A percentile compares a stretch with the other conserved stretches of the same genome.
These are phyloP conservation scores for Clarireedia paspali DNA, from an alignment of 2,329 filamentous ascomycete genomes.

Conservation along the genomic window DNA sequence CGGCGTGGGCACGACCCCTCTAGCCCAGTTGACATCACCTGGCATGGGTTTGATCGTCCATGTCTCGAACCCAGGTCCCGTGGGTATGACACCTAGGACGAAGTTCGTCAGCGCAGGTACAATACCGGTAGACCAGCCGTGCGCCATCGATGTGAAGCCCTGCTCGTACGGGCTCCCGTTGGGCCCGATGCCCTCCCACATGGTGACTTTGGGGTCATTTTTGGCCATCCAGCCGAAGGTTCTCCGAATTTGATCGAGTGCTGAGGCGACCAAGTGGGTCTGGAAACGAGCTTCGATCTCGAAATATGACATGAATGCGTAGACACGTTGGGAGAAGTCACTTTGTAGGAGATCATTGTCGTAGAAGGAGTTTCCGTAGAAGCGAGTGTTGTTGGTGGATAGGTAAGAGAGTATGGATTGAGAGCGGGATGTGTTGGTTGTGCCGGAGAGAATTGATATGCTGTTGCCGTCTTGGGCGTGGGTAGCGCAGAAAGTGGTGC, in stretches of 20 bases:
- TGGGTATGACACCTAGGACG: slow-evolving; percentile 40
- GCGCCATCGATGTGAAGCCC: slow-evolving; percentile 40
- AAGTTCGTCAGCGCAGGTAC: slow-evolving; percentile 39
- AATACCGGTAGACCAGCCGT: slow-evolving; percentile 45
- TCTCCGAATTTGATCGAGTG: slow-evolving; percentile 38
- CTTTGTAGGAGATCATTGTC: slow-evolving; percentile 35
- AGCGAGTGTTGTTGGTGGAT: slow-evolving; percentile 27
- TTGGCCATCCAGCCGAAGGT: slow-evolving; percentile 43
- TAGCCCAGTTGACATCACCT: slow-evolving; percentile 35
- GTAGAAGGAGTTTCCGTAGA: slow-evolving; percentile 46
- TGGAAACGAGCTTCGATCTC: slow-evolving; percentile 43
- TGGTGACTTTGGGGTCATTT: slow-evolving; percentile 39
- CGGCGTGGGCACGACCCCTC: slow-evolving; percentile 37
- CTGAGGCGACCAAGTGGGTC: slow-evolving; percentile 29
- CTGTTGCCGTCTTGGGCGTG: slow-evolving; percentile 46
- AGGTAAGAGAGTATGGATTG: slow-evolving; percentile 35
- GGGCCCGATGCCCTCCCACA: slow-evolving; percentile 44
- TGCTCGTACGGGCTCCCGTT: slow-evolving; percentile 37
- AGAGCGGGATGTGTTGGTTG: slow-evolving; percentile 26
- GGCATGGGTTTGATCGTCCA: slow-evolving; percentile 35
- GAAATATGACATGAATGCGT: slow-evolving; percentile 46
- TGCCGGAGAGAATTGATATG: slow-evolving; percentile 36
- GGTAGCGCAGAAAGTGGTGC: slow-evolving; percentile 16
- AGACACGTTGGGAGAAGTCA: slow-evolving; percentile 39
- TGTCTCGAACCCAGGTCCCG: slow-evolving; percentile 35